Conservation (phyloP, 2,329 filamentous ascomycete species). For the Talaromyces rugulosus region DNA sequence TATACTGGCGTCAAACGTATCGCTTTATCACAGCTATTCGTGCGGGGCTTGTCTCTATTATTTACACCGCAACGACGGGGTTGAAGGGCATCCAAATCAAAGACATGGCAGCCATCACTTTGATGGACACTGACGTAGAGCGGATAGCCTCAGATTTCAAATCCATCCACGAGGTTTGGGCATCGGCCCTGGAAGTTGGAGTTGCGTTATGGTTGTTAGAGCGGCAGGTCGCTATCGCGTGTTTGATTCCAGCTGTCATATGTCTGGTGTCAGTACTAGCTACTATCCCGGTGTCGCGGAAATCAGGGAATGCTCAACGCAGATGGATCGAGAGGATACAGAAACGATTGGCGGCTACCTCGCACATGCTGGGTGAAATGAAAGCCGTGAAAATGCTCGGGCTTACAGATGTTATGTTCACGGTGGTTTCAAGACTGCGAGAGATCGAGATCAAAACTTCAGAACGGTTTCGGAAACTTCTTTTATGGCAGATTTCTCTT, state of each 20-base stretch:
- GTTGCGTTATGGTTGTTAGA: conserved; percentile 43
- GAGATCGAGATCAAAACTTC: conserved; percentile 40
- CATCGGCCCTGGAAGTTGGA: conserved; percentile 40
- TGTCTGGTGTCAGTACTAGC: too few species aligned
- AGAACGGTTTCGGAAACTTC: conserved; percentile 36
- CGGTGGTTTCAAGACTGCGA: conserved; percentile 34
- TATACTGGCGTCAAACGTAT: conserved; percentile 40
- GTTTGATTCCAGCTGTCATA: conserved; percentile 41
- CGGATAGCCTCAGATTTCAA: conserved; percentile 37
- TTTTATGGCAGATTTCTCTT: conserved; percentile 38
- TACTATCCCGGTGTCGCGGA: too few species aligned
- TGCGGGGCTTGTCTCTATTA: conserved; percentile 41
- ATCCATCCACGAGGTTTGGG: conserved; percentile 43
- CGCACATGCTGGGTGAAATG: conserved; percentile 30
- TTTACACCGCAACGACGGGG: conserved; percentile 38
- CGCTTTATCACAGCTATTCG: conserved; percentile 40
- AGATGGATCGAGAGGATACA: neutral
- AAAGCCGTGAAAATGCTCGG: conserved; percentile 52
- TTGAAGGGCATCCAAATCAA: conserved; percentile 22
- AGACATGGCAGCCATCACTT: conserved; percentile 34
- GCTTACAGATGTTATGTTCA: conserved; percentile 37
- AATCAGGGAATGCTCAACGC: neutral
- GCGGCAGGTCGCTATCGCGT: conserved; percentile 39
- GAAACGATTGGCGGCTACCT: neutral
- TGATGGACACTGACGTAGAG: conserved; percentile 46